A percentile compares a stretch with the other conserved stretches of the same genome.
Evolutionary conservation across 192 early-diverging fungal genomes (phyloP).

Genomic region (Coemansia sp.): DNA sequence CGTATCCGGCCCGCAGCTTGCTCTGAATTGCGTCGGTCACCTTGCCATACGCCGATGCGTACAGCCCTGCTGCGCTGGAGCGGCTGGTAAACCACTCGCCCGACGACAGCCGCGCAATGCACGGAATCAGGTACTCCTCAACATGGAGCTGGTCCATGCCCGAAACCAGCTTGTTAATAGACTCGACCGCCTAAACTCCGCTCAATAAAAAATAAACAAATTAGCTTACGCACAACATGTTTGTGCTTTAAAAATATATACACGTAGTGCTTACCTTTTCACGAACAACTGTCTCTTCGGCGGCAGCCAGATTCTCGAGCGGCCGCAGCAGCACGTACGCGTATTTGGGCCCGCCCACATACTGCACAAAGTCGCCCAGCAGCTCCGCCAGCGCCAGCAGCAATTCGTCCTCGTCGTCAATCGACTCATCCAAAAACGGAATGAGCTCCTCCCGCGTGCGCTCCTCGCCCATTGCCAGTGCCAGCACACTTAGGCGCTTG

Average conservation of each 20-base stretch:
- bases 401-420: constrained; percentile 99
- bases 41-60: constrained; percentile 77
- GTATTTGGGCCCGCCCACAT: constrained; percentile 85
- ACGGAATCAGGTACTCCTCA: constrained; percentile 86
- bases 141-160: constrained; percentile 75
- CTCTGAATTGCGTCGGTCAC: constrained; percentile 72
- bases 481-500: constrained; percentile 56
- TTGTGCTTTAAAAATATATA: no score
- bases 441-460: constrained; percentile 94
- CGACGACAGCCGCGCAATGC: constrained; percentile 83
- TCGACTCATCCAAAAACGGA: constrained; percentile 98
- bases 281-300: constrained; percentile 97
- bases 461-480: constrained; percentile 90
- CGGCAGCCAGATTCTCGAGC: constrained; percentile 95
- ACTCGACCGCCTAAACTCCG: constrained; percentile 81
- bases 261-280: constrained; percentile 72
- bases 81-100: constrained; percentile 99
- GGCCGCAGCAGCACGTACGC: constrained; percentile 84
- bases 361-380: constrained; percentile 88
- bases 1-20: constrained; percentile 82
- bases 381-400: constrained; percentile 90
- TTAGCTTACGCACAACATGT: no score
- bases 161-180: constrained; percentile 80
- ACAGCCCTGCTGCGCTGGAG: constrained; percentile 90
- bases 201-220: not conserved